Conservation (phyloP, 495 filamentous ascomycete species). For the Xylaria flabelliformis region DNA sequence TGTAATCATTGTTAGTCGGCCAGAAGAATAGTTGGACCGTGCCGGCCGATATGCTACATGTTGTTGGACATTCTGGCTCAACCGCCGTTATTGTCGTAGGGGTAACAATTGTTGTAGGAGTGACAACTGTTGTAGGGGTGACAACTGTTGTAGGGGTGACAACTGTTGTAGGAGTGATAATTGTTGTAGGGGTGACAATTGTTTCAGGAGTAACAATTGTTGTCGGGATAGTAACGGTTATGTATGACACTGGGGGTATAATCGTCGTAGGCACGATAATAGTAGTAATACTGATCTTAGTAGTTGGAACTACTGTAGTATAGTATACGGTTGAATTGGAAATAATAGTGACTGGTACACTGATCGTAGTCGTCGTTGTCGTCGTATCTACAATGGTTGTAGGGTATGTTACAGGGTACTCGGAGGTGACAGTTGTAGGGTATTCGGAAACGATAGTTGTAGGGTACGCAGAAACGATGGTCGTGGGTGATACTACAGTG, state of each 20-base stretch:
- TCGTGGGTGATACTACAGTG: conserved; percentile 9
- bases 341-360: neutral
- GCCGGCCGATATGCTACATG: conserved; percentile 44
- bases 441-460: neutral
- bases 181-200: neutral
- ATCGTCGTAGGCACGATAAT: conserved; percentile 22
- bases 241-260: conserved; percentile 16
- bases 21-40: conserved; percentile 47
- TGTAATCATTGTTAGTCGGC: conserved; percentile 41
- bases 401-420: neutral
- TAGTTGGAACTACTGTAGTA: conserved; percentile 27
- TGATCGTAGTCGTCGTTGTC: conserved; percentile 8
- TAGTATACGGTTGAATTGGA: neutral
- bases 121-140: conserved; percentile 16
- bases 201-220: conserved; percentile 21
- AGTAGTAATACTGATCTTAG: conserved; percentile 5
- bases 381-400: conserved; percentile 1
- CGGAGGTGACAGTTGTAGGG: conserved; percentile 8
- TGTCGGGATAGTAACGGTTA: neutral
- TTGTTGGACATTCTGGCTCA: conserved; percentile 31
- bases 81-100: neutral
- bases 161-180: conserved; percentile 12
- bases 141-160: conserved; percentile 19
- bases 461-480: neutral
- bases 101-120: conserved; percentile 1